Conservation (phyloP, 139 green algal genomes). For the Trebouxia sp. region DNA sequence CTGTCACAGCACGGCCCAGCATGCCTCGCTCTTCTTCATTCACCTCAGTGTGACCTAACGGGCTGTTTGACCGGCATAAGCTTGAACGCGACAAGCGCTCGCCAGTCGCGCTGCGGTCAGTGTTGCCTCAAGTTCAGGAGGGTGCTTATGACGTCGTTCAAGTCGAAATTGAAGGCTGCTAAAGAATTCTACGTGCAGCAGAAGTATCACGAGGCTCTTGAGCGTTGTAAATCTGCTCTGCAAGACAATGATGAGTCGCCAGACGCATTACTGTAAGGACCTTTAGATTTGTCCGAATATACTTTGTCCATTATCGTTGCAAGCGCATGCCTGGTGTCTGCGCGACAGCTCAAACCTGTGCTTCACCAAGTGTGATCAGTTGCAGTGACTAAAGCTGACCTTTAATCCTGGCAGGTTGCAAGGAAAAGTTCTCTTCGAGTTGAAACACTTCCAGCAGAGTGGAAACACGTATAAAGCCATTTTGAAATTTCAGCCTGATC, state of each 20-base stretch:
- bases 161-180: not conserved
- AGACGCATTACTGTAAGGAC: constrained; percentile 6
- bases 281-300: no score
- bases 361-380: not conserved
- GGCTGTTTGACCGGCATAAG: not conserved
- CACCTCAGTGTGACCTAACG: constrained; percentile 2
- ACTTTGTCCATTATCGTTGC: no score
- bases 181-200: not conserved
- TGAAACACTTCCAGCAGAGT: not conserved
- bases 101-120: no score
- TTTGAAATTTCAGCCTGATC: not conserved
- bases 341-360: not conserved
- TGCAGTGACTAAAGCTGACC: not conserved
- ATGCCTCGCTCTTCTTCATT: not conserved
- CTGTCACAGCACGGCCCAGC: not conserved
- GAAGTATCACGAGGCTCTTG: not conserved
- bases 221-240: constrained; percentile 21
- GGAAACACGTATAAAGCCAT: not conserved
- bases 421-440: constrained; percentile 19
- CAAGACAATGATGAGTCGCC: constrained; percentile 2
- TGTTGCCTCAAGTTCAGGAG: no score
- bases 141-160: constrained; percentile 1
- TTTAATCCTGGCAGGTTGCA: constrained; percentile 8
- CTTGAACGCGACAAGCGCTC: not conserved
- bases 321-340: not conserved